Conservation (phyloP, 1,284 basidiomycete species). For the Apiotrichum siamense region DNA sequence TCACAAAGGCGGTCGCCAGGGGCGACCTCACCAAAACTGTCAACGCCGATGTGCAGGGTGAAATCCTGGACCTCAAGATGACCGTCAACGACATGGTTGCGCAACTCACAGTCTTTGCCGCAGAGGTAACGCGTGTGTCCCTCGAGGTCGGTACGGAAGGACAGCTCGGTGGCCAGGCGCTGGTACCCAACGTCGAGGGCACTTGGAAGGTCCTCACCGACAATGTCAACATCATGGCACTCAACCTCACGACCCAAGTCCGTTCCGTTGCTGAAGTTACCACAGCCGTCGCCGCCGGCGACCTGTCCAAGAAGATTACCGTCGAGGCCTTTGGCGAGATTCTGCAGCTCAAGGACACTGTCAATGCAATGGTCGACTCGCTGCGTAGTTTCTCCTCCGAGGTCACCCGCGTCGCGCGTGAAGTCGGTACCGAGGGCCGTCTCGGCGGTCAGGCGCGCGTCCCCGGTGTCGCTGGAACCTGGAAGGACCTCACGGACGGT, state of each 20-base stretch:
- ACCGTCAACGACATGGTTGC: slow-evolving; percentile 54
- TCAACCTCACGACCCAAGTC: slow-evolving; percentile 90
- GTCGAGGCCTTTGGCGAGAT: slow-evolving; percentile 98
- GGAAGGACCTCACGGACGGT: slow-evolving; percentile 94
- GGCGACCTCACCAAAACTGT: slow-evolving; percentile 86
- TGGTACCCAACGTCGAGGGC: slow-evolving; percentile 78
- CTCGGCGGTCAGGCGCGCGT: slow-evolving; percentile 89
- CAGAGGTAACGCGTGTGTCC: slow-evolving; percentile 70
- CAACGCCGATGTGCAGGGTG: slow-evolving; percentile 92
- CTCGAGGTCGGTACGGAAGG: slow-evolving; percentile 93
- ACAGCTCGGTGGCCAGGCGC: slow-evolving; percentile 89
- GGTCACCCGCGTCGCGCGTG: slow-evolving; percentile 73
- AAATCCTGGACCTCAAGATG: slow-evolving; percentile 84
- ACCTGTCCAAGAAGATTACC: slow-evolving; percentile 80
- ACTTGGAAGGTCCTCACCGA: slow-evolving; percentile 93
- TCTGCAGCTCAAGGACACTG: slow-evolving; percentile 67
- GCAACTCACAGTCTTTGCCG: slow-evolving; percentile 52
- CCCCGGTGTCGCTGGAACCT: slow-evolving; percentile 80
- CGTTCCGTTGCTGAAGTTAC: slow-evolving; percentile 95
- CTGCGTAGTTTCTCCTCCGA: slow-evolving; percentile 54
- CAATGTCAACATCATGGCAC: slow-evolving; percentile 68
- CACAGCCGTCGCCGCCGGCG: slow-evolving; percentile 92
- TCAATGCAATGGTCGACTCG: slow-evolving; percentile 46
- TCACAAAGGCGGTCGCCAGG: slow-evolving; percentile 92
- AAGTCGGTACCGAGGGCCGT: slow-evolving; percentile 92